Evolutionary conservation across 352 stramenopile species (phyloP).

Genomic region (Phytophthora citrophthora): DNA sequence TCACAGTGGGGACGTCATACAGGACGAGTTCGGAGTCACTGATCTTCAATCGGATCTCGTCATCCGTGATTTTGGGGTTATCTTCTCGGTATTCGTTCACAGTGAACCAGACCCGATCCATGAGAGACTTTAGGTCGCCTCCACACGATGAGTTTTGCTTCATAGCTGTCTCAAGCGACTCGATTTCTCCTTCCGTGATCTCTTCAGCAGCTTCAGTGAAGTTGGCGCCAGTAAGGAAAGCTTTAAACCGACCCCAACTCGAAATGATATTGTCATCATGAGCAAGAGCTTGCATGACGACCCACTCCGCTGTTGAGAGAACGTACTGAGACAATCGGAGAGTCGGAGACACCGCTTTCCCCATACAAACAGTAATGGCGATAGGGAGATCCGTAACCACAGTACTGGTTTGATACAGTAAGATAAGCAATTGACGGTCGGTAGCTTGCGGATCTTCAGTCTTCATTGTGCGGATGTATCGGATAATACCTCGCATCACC

Average conservation of each 20-base stretch:
- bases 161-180: constrained; percentile 36
- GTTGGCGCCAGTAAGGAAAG: constrained; percentile 33
- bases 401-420: constrained; percentile 36
- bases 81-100: constrained; percentile 30
- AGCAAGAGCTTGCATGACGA: constrained; percentile 28
- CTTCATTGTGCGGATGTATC: constrained; percentile 38
- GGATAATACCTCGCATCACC: constrained; percentile 31
- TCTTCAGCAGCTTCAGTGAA: constrained; percentile 30
- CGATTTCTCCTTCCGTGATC: constrained; percentile 35
- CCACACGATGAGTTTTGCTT: constrained; percentile 39
- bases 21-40: constrained; percentile 44
- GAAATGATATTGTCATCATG: constrained; percentile 33
- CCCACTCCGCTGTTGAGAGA: constrained; percentile 26
- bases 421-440: constrained; percentile 21
- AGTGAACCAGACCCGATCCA: constrained; percentile 27
- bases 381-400: constrained; percentile 39
- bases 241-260: constrained; percentile 24
- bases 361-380: constrained; percentile 35
- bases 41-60: constrained; percentile 43
- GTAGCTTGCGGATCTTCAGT: constrained; percentile 29
- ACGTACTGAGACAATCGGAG: constrained; percentile 29
- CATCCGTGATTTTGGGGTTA: constrained; percentile 30
- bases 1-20: constrained; percentile 43
- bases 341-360: constrained; percentile 23
- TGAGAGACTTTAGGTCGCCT: constrained; percentile 36